These are phyloP conservation scores for Celoporthe dispersa DNA, from an alignment of 2,329 filamentous ascomycete species.

Conservation along the genomic window DNA sequence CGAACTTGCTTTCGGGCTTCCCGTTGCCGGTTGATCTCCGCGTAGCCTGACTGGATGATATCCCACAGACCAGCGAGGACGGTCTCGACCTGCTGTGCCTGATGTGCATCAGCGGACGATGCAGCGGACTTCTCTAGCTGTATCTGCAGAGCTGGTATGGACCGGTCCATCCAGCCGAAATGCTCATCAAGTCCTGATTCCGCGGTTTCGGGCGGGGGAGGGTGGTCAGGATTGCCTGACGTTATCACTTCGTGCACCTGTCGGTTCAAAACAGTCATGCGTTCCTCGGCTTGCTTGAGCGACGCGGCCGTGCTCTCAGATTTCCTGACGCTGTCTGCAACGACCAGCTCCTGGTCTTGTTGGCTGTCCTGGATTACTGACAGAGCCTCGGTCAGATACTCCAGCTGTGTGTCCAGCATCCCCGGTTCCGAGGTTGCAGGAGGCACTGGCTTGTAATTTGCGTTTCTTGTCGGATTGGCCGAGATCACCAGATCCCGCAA, in stretches of 20 bases:
- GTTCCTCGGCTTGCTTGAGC: conserved; percentile 52
- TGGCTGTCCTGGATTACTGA: conserved; percentile 64
- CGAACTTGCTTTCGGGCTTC: conserved; percentile 57
- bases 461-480: conserved; percentile 60
- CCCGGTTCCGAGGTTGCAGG: conserved; percentile 46
- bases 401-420: conserved; percentile 61
- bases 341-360: conserved; percentile 40
- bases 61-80: conserved; percentile 62
- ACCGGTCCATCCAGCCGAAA: conserved; percentile 68
- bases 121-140: conserved; percentile 45
- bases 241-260: conserved; percentile 65
- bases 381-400: conserved; percentile 72
- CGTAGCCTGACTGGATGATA: conserved; percentile 59
- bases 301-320: conserved; percentile 33
- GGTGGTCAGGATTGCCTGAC: conserved; percentile 51
- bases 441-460: conserved; percentile 50
- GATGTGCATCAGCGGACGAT: conserved; percentile 41
- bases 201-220: conserved; percentile 61
- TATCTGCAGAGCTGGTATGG: conserved; percentile 54
- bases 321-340: conserved; percentile 34
- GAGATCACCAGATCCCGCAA: conserved; percentile 27
- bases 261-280: conserved; percentile 66
- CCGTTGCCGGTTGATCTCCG: conserved; percentile 58
- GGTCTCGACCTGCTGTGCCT: conserved; percentile 59
- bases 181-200: conserved; percentile 68